Evolutionary conservation across 2,329 filamentous ascomycete species (phyloP).

Genomic region (Raffaelea arxii): DNA sequence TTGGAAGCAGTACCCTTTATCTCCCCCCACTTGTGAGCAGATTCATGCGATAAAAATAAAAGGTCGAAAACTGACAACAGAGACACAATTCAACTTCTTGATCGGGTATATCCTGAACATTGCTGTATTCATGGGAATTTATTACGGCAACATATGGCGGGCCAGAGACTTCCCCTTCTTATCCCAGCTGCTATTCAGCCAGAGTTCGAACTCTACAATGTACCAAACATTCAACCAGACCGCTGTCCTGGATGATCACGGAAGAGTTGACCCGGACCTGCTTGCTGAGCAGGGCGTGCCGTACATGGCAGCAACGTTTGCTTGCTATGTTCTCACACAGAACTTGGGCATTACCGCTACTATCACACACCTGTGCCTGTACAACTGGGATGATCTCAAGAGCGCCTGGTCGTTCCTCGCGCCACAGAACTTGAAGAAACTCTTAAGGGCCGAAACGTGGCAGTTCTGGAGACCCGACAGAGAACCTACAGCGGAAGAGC

Average conservation of each 20-base stretch:
- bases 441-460: not conserved
- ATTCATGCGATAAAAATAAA: not conserved
- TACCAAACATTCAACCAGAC: conserved; percentile 31
- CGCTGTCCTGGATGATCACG: conserved; percentile 27
- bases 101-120: conserved; percentile 28
- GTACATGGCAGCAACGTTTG: conserved; percentile 29
- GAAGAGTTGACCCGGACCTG: conserved; percentile 24
- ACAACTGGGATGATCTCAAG: conserved; percentile 13
- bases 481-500: not conserved
- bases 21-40: not conserved
- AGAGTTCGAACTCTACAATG: conserved; percentile 20
- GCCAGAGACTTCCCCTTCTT: conserved; percentile 32
- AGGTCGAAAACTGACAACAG: conserved; percentile 18
- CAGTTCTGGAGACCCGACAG: not conserved
- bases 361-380: conserved; percentile 24
- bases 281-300: conserved; percentile 29
- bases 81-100: conserved; percentile 26
- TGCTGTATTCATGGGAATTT: conserved; percentile 26
- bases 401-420: not conserved
- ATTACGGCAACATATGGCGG: conserved; percentile 32
- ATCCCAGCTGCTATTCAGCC: conserved; percentile 28
- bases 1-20: not conserved
- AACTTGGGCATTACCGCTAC: conserved; percentile 36
- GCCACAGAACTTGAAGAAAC: not conserved
- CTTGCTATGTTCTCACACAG: conserved; percentile 28